Conservation (phyloP, 192 early-diverging fungal genomes). For the Backusella australiensis region DNA sequence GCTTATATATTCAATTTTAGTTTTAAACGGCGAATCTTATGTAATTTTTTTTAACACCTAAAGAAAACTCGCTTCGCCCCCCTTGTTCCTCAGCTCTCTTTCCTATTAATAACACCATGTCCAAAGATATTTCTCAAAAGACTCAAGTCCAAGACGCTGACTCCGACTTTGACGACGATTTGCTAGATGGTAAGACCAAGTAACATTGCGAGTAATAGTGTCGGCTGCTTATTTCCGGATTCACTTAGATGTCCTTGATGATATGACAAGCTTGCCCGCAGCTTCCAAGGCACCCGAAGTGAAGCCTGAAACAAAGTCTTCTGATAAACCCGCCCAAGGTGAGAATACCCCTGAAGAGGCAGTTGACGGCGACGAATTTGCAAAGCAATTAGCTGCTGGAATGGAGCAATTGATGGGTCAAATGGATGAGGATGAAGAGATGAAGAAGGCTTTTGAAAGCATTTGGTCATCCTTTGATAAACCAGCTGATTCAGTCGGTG, state of each 20-base stretch:
- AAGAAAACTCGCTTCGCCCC: background rate
- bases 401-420: slow-evolving; percentile 81
- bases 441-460: slow-evolving; percentile 54
- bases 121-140: slow-evolving; percentile 13
- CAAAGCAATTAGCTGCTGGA: slow-evolving; percentile 68
- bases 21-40: background rate
- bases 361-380: slow-evolving; percentile 67
- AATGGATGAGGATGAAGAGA: slow-evolving; percentile 52
- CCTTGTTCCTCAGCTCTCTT: background rate
- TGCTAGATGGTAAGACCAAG: slow-evolving; percentile 56
- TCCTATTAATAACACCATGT: background rate
- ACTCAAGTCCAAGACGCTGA: slow-evolving; percentile 48
- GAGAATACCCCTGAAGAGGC: slow-evolving; percentile 25
- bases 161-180: slow-evolving; percentile 61
- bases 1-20: background rate
- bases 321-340: background rate
- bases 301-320: slow-evolving; percentile 18
- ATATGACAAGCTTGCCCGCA: slow-evolving; percentile 50
- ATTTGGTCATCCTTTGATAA: slow-evolving; percentile 48
- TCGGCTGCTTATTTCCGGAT: background rate
- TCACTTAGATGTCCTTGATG: slow-evolving; percentile 68
- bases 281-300: slow-evolving; percentile 27
- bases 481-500: slow-evolving; percentile 8
- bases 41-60: background rate
- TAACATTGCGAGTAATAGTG: background rate